Base-by-base conservation (phyloP, 768 basidiomycete genomes). In the Lyophyllum atratum region DNA sequence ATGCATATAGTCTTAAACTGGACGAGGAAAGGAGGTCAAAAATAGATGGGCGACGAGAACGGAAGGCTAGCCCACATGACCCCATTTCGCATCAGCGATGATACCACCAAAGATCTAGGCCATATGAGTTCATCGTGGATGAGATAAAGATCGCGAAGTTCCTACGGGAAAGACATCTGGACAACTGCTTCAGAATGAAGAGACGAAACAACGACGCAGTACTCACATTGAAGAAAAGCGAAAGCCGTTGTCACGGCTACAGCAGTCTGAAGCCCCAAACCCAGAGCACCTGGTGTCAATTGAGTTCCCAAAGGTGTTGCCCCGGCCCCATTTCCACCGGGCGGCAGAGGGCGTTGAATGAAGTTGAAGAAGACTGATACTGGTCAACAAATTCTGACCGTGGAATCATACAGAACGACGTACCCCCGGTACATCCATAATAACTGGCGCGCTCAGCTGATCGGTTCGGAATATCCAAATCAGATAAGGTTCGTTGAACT, bases 51-150 rank as follows among this genome's bases (percentile, higher is more conserved):
- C n/a, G n/a, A 9, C 7, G n/a, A 21, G 24, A 24, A 24, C 1
- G 7, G 44, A 17, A 22, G 14, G 29, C 2, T 3, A 14, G 50
- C 61, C 48, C 21, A 62, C 61, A 2, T 75, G 71, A 25, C 77
- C 77, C 66, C 70, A 72, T 64, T 72, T 70, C 3, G 74, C 68
- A 62, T 77, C 76, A 39, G 77, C 74, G 45, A 76, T 57, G 26
- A 68, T 72, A 9, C 72, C 76, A n/a, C 73, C 74, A 17, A 67
- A 48, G 46, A 77, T 68, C 24, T 73, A 70, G 17, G 7, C 11
- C 1, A 1, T n/a, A 14, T 56, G 11, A 29, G 29, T 48, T 4
- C 5, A 25, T 49, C 15, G n/a, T n/a, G n/a, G 5, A 11, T 31
- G 5, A 5, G 5, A 5, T 31, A 5, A 31, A 31, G 11, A 5